phyloP scores from a whole-genome alignment of 768 basidiomycete genomes.

The Suillus subaureus region DNA sequence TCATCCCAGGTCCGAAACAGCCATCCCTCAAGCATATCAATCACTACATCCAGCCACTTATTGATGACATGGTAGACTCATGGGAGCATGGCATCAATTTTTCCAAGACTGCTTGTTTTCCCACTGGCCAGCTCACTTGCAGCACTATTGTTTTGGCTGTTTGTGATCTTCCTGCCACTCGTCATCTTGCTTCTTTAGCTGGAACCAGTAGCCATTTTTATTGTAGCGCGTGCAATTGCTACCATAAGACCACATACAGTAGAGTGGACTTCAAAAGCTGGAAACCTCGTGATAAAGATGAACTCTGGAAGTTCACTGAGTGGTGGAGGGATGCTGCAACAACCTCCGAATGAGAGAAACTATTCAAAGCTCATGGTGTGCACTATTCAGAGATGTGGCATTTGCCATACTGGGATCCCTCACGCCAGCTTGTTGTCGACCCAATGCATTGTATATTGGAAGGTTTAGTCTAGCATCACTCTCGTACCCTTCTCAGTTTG shows the following conservation, averaged over 20 bases:
- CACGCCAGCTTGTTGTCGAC: constrained; percentile 16
- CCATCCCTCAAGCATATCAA: constrained; percentile 8
- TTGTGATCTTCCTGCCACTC: constrained; percentile 29
- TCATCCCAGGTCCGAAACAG: not conserved
- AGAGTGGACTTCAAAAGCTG: constrained; percentile 15
- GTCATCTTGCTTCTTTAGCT: constrained; percentile 31
- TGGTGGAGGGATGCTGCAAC: constrained; percentile 12
- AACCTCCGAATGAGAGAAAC: constrained; percentile 5
- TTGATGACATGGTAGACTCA: constrained; percentile 18
- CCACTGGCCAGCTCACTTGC: constrained; percentile 13
- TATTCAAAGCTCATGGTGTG: constrained; percentile 15
- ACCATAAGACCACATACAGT: constrained; percentile 6
- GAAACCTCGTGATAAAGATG: constrained; percentile 13
- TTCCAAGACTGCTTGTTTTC: constrained; percentile 15
- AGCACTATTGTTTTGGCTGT: constrained; percentile 26
- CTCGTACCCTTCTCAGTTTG: not conserved
- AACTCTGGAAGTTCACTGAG: constrained; percentile 13
- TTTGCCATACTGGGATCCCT: constrained; percentile 25
- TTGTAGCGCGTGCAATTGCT: constrained; percentile 32
- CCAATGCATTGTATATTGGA: constrained; percentile 19
- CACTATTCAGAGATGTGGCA: constrained; percentile 18
- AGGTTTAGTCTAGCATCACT: not conserved
- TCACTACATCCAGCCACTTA: constrained; percentile 15
- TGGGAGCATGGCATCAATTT: constrained; percentile 20
- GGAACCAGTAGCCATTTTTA: constrained; percentile 21